Percentiles rank a stretch among this genome's conserved stretches.
phyloP scores from a whole-genome alignment of 2,329 filamentous ascomycete genomes.

The Dactylellina drechsleri region DNA sequence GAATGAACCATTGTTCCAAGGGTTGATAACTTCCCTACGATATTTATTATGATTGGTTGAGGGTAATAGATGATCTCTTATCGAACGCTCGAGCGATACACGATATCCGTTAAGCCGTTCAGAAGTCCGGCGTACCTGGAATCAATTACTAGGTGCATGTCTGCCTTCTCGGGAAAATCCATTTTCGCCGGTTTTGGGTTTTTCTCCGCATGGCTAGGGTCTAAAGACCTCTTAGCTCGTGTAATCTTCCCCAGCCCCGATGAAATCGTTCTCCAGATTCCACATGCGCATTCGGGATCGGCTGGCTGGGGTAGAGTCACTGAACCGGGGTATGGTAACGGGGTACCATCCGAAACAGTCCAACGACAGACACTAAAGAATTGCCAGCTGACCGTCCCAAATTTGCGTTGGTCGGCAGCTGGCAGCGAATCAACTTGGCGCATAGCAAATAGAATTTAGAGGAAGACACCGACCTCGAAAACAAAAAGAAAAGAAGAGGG shows the following conservation, averaged over 20 bases:
- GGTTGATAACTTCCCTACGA: too few relatives aligned
- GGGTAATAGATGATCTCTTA: too few relatives aligned
- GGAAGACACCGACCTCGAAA: conserved; percentile 7
- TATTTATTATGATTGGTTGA: too few relatives aligned
- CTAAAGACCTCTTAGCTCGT: too few relatives aligned
- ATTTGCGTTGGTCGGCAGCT: conserved; percentile 49
- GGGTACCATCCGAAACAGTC: conserved; percentile 38
- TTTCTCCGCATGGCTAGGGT: conserved; percentile 13
- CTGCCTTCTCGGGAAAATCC: conserved; percentile 8
- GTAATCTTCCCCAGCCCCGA: background rate
- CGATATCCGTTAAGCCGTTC: conserved; percentile 37
- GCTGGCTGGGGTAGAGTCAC: conserved; percentile 18
- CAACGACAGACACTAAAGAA: conserved; percentile 32
- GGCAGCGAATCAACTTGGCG: conserved; percentile 24
- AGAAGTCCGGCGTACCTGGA: conserved; percentile 20
- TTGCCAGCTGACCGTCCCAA: conserved; percentile 46
- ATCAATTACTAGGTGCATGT: background rate
- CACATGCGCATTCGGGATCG: conserved; percentile 33
- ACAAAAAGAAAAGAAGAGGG: conserved; percentile 2
- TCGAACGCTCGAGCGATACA: too few relatives aligned
- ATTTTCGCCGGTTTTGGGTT: conserved; percentile 8
- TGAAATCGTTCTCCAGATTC: conserved; percentile 29
- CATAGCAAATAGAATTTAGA: background rate
- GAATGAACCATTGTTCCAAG: conserved; percentile 19
- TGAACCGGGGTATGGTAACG: conserved; percentile 11